Conservation (phyloP, 2,329 filamentous ascomycete species). For the Scortechinia acanthostroma region DNA sequence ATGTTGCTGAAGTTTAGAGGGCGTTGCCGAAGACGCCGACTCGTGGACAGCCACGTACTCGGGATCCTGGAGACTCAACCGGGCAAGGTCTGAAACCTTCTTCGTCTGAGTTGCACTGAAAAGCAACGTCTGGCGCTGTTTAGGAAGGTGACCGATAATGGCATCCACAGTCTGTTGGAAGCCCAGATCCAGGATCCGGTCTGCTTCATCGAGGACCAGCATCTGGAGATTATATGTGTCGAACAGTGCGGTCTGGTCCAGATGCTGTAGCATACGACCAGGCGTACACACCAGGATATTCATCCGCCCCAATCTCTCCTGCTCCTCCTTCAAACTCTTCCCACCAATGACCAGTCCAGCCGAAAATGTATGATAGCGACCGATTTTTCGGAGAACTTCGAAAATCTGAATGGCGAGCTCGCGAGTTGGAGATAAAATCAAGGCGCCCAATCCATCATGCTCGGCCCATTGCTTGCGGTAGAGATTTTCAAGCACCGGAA, state of each 20-base stretch:
- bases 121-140: conserved; percentile 78
- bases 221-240: conserved; percentile 87
- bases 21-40: conserved; percentile 71
- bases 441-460: conserved; percentile 80
- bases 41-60: conserved; percentile 95
- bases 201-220: conserved; percentile 88
- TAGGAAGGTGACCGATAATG: conserved; percentile 83
- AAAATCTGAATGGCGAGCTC: conserved; percentile 97
- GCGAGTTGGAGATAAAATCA: conserved; percentile 88
- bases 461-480: conserved; percentile 86
- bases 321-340: conserved; percentile 75
- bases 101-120: conserved; percentile 97
- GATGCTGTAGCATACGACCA: conserved; percentile 87
- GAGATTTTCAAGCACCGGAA: conserved; percentile 87
- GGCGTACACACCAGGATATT: conserved; percentile 96
- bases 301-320: conserved; percentile 79
- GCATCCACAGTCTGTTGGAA: conserved; percentile 88
- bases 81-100: conserved; percentile 82
- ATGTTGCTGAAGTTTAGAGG: conserved; percentile 77
- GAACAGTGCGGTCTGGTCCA: conserved; percentile 86
- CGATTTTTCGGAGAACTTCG: conserved; percentile 83
- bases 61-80: conserved; percentile 79
- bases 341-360: conserved; percentile 91
- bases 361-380: conserved; percentile 81
- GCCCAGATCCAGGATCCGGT: conserved; percentile 95